Evolutionary conservation across 1,139 yeast species (phyloP), one percentile per base, ranked within the genome.

Genomic region (Eremothecium gossypii): DNA sequence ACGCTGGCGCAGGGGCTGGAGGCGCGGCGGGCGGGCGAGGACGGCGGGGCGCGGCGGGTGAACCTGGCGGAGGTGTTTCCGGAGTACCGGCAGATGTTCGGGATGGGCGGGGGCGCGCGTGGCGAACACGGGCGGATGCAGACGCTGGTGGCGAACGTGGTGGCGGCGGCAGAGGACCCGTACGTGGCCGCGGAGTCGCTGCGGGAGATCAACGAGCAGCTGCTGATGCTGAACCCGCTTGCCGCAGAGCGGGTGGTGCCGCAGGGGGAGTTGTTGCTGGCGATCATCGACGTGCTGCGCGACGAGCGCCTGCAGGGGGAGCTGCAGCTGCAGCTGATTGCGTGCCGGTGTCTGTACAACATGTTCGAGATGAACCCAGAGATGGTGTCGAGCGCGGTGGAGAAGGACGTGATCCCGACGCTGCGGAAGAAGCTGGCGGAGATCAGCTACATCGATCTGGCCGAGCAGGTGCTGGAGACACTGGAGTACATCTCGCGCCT

Each of bases 391-490:
- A 75, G 73, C 41, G 79, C 87, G 4, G 79, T 85, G 7, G 70
- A 73, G 35, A 76, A 76, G 26, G 79, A 83, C 37, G 83, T 83
- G 1, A 74, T 87, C 9, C 79, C 77, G 33, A 77, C 76, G 0
- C 66, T 91, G 34, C 77, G 84, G 51, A 68, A 70, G 9, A 83
- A 83, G 52, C 64, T 91, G 36, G 60, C 76, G 49, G 95, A 86
- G 51, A 82, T 89, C 13, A 77, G 79, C 45, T 87, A 77, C 58
- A 89, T 91, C 42, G 98, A 91, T 60, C 68, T 91, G 45, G 94
- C 96, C 0, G 98, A 91, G 59, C 96, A 89, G 61, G 89, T 91
- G 0, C 65, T 91, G 36, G 89, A 82, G 51, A 79, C 93, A 0
- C 64, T 83, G 42, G 89, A 82, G 58, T 70, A 77, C 64, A 74